These are phyloP conservation scores for Lunasporangiospora selenospora DNA, from an alignment of 192 early-diverging fungal species.

Conservation along the genomic window DNA sequence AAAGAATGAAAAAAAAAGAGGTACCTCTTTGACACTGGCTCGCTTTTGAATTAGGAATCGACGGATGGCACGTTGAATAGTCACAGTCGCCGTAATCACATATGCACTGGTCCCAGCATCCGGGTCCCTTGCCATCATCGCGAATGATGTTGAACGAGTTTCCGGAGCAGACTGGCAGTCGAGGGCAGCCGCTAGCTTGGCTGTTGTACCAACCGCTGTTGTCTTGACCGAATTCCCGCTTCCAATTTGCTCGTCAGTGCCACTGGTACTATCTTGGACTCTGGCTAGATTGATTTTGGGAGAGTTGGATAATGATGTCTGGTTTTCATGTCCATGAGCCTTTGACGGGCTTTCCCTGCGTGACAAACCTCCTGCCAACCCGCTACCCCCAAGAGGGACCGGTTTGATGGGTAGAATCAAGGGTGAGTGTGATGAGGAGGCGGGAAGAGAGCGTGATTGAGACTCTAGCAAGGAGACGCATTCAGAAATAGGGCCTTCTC, in stretches of 20 bases:
- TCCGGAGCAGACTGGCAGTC: neutral
- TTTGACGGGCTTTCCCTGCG: conserved; percentile 9
- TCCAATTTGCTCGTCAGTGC: neutral
- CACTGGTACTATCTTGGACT: neutral
- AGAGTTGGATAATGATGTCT: conserved; percentile 22
- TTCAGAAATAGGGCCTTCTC: too few relatives aligned
- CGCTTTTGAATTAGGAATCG: conserved; percentile 22
- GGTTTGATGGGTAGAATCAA: neutral
- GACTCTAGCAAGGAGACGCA: neutral
- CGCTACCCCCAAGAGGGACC: too few relatives aligned
- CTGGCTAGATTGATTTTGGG: conserved; percentile 23
- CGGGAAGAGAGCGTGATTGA: neutral
- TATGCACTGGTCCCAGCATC: too few relatives aligned
- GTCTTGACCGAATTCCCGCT: conserved; percentile 1
- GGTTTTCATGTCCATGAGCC: neutral
- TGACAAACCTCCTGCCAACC: too few relatives aligned
- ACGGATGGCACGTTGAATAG: conserved; percentile 47
- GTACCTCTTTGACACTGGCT: conserved; percentile 10
- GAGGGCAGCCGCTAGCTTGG: neutral
- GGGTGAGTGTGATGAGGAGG: neutral
- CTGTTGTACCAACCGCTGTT: neutral
- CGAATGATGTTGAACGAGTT: neutral
- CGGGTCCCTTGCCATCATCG: neutral
- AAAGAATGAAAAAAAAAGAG: neutral
- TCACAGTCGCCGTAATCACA: conserved; percentile 29